Evolutionary conservation across 2,329 filamentous ascomycete species (phyloP).

Genomic region (Epichloe festucae): DNA sequence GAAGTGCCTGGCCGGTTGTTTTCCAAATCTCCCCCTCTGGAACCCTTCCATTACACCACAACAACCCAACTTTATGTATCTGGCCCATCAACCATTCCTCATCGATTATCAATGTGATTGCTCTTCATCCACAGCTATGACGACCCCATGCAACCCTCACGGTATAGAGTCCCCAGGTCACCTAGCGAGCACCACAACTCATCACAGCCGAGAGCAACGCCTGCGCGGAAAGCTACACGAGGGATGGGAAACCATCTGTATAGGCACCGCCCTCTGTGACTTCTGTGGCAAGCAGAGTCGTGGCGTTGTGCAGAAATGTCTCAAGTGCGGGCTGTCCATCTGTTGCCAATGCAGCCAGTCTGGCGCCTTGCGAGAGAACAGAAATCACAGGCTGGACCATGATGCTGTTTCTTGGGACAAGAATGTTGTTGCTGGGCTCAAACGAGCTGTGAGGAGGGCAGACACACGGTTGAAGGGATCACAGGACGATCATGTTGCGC

Average conservation of each 20-base stretch:
- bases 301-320: slow-evolving; percentile 13
- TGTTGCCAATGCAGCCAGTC: slow-evolving; percentile 11
- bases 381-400: slow-evolving; percentile 11
- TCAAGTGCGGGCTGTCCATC: slow-evolving; percentile 13
- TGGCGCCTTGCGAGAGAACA: slow-evolving; percentile 8
- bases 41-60: no score
- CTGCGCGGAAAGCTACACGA: slow-evolving; percentile 5
- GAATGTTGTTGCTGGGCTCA: neutral
- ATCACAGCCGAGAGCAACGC: neutral
- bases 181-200: neutral
- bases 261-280: slow-evolving; percentile 16
- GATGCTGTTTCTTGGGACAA: slow-evolving; percentile 9
- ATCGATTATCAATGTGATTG: no score
- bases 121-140: neutral
- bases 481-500: neutral
- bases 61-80: no score
- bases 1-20: neutral
- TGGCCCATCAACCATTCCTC: no score
- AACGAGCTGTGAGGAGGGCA: no score
- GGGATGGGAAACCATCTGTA: slow-evolving; percentile 11
- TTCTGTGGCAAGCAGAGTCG: slow-evolving; percentile 12
- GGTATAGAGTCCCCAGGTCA: neutral
- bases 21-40: no score
- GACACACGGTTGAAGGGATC: neutral
- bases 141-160: neutral